phyloP scores from a whole-genome alignment of 2,329 filamentous ascomycete genomes.

The Zalaria obscura region DNA sequence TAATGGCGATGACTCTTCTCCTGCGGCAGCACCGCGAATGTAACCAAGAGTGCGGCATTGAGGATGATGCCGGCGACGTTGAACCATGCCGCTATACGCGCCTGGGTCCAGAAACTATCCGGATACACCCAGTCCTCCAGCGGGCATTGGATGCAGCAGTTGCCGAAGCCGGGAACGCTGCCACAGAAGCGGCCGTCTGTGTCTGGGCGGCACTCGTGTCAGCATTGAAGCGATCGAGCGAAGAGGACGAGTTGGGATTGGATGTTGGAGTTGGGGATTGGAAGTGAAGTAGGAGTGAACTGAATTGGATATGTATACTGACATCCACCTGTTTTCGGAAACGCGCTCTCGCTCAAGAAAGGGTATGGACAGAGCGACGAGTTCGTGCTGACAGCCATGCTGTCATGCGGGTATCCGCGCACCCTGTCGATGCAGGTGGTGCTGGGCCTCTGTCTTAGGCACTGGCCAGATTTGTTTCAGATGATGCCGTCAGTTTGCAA shows the following conservation, averaged over 20 bases:
- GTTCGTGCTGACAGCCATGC: too few relatives aligned
- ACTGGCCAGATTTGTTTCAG: too few relatives aligned
- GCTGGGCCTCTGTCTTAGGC: too few relatives aligned
- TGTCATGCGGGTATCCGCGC: too few relatives aligned
- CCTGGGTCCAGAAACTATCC: slow-evolving; percentile 34
- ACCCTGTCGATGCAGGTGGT: too few relatives aligned
- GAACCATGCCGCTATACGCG: slow-evolving; percentile 59
- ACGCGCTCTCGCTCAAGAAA: slow-evolving; percentile 5
- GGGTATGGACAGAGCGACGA: slow-evolving; percentile 5
- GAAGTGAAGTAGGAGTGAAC: too few relatives aligned
- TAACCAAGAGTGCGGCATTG: slow-evolving; percentile 59
- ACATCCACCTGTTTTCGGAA: slow-evolving; percentile 6
- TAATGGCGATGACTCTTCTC: slow-evolving; percentile 83
- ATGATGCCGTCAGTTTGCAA: too few relatives aligned
- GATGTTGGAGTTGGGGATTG: too few relatives aligned
- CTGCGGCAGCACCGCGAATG: slow-evolving; percentile 63
- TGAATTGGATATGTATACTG: not conserved
- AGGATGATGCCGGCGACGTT: slow-evolving; percentile 56
- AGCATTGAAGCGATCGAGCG: too few relatives aligned
- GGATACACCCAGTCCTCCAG: slow-evolving; percentile 57
- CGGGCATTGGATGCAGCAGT: slow-evolving; percentile 76
- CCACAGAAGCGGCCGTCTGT: slow-evolving; percentile 39
- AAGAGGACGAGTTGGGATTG: too few relatives aligned
- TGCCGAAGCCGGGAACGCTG: slow-evolving; percentile 29
- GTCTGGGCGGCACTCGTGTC: slow-evolving; percentile 17